phyloP scores from a whole-genome alignment of 2,329 filamentous ascomycete genomes.

The Cercospora zeina region DNA sequence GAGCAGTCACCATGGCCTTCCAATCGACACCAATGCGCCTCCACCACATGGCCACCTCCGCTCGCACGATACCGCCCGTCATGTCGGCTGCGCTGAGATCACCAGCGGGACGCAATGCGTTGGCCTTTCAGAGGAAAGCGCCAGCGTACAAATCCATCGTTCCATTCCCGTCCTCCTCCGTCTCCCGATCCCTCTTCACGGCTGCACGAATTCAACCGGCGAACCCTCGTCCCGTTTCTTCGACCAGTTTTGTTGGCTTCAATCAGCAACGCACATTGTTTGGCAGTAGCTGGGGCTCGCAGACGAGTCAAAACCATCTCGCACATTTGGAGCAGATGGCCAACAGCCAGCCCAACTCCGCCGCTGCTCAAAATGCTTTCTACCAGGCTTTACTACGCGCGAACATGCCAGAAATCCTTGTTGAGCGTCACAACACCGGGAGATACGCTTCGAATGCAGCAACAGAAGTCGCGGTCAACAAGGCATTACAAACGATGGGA shows the following conservation, averaged over 20 bases:
- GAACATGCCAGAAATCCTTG: conserved; percentile 88
- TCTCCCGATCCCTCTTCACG: conserved; percentile 44
- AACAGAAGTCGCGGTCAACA: conserved; percentile 76
- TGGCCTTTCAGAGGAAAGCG: conserved; percentile 39
- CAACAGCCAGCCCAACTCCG: conserved; percentile 86
- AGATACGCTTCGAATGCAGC: conserved; percentile 78
- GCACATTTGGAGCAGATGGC: conserved; percentile 87
- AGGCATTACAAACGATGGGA: conserved; percentile 67
- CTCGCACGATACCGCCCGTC: conserved; percentile 43
- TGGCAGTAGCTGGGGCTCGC: conserved; percentile 42
- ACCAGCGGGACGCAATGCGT: conserved; percentile 24
- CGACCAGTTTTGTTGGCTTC: conserved; percentile 39
- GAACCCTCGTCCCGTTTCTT: conserved; percentile 23
- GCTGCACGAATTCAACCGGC: conserved; percentile 40
- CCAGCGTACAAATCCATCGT: conserved; percentile 37
- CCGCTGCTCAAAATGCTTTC: conserved; percentile 87
- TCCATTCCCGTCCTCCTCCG: conserved; percentile 31
- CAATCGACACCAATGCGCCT: conserved; percentile 49
- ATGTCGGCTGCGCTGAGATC: conserved; percentile 43
- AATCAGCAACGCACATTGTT: conserved; percentile 50
- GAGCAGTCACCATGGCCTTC: conserved; percentile 51
- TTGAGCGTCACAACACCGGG: conserved; percentile 85
- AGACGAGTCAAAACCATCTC: conserved; percentile 61
- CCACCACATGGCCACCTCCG: conserved; percentile 49
- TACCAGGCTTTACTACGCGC: conserved; percentile 88